A percentile compares a stretch with the other conserved stretches of the same genome.
These are phyloP conservation scores for Rhodosporidiobolus odoratus DNA, from an alignment of 768 basidiomycete genomes.

Conservation along the genomic window DNA sequence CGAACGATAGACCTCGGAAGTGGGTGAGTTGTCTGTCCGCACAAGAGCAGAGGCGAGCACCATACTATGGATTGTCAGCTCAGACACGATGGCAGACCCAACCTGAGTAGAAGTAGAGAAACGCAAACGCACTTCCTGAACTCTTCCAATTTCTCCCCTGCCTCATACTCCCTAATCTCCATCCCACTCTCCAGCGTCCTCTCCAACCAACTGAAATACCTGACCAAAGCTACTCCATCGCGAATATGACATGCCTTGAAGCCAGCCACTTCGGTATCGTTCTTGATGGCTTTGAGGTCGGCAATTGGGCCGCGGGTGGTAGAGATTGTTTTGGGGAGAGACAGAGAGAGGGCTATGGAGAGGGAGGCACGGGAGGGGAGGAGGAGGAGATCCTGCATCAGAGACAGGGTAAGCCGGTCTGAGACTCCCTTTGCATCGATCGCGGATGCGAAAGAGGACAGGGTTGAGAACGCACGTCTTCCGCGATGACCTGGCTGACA, in stretches of 20 bases:
- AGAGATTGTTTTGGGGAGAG: slow-evolving; percentile 58
- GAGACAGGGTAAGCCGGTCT: neutral
- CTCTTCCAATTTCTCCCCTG: slow-evolving; percentile 68
- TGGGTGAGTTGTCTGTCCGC: slow-evolving; percentile 60
- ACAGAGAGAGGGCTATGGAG: slow-evolving; percentile 74
- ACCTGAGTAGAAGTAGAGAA: neutral
- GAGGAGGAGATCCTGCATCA: slow-evolving; percentile 50
- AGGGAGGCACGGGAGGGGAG: slow-evolving; percentile 72
- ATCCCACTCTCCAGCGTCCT: slow-evolving; percentile 62
- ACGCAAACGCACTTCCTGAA: slow-evolving; percentile 64
- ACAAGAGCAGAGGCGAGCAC: neutral
- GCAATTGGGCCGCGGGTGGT: slow-evolving; percentile 53
- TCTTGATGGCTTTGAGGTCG: slow-evolving; percentile 48
- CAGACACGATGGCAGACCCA: neutral
- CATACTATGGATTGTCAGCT: neutral
- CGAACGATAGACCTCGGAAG: slow-evolving; percentile 83
- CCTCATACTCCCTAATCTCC: slow-evolving; percentile 69
- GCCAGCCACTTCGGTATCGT: slow-evolving; percentile 65
- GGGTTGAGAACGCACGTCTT: slow-evolving; percentile 13
- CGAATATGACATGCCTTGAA: slow-evolving; percentile 83
- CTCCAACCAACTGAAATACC: slow-evolving; percentile 92
- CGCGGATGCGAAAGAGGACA: neutral
- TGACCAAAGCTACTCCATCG: slow-evolving; percentile 73
- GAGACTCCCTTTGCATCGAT: no score
- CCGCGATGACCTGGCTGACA: slow-evolving; percentile 48